Conservation (phyloP, 805 yeast genomes). For the Kodamaea leandrae region DNA sequence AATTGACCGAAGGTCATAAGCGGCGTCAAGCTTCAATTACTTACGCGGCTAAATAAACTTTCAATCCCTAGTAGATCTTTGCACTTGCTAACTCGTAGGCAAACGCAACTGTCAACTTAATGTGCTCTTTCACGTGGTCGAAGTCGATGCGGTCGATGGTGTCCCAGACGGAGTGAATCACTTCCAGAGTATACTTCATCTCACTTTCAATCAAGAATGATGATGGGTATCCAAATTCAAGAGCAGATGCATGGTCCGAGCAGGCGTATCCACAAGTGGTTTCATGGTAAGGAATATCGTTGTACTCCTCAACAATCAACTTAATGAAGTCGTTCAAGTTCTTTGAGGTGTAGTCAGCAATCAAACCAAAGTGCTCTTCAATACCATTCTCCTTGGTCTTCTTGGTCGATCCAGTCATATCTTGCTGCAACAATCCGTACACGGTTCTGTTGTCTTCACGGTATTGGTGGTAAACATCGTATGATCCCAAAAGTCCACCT, state of each 20-base stretch:
- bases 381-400: conserved; percentile 47
- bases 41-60: neutral
- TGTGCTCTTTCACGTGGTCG: conserved; percentile 77
- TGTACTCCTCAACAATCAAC: conserved; percentile 57
- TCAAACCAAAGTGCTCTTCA: conserved; percentile 74
- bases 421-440: conserved; percentile 87
- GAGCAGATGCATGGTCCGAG: conserved; percentile 88
- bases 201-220: conserved; percentile 79
- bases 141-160: conserved; percentile 78
- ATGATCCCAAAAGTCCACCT: conserved; percentile 84
- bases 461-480: conserved; percentile 67
- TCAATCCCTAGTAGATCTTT: conserved; percentile 1
- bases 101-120: conserved; percentile 71
- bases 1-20: neutral
- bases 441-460: conserved; percentile 47
- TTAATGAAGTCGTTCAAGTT: conserved; percentile 60
- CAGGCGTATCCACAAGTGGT: conserved; percentile 90
- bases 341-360: conserved; percentile 63
- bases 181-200: conserved; percentile 60
- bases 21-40: neutral
- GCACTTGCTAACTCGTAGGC: conserved; percentile 56
- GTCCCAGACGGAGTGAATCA: conserved; percentile 75
- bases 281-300: conserved; percentile 66
- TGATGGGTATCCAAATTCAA: conserved; percentile 79
- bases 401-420: conserved; percentile 82